Evolutionary conservation across 805 yeast genomes (phyloP), one percentile per base, ranked within the genome.

Genomic region (Barnettozyma sp.): DNA sequence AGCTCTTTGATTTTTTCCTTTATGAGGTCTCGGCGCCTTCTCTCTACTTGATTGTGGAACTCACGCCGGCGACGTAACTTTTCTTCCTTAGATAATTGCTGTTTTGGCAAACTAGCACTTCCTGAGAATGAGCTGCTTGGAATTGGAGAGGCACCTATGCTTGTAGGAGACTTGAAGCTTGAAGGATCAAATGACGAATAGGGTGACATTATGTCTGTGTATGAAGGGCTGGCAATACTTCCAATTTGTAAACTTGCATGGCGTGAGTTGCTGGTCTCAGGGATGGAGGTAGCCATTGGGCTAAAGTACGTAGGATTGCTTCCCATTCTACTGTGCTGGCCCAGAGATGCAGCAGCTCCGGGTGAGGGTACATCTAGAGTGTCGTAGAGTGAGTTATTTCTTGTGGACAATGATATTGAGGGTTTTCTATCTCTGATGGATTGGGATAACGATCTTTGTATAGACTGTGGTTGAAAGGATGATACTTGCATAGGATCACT

Each of bases 11-110:
- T 87, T 49, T 84, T 77, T 51, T 83, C 94, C 55, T 88, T 87
- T 52, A 88, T 88, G 48, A 85, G 67, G 56, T 90, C 97, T 43
- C 97, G 70, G 53, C 97, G 71, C 48, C 95, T 70, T 49, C 96
- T 71, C 58, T 88, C 97, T 5, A 88, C 97, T 2, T 95, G 95
- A 54, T 88, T 88, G 58, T 88, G 97, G 43, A 86, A 79, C 54
- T 87, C 95, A 41, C 95, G 65, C 43, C 95, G 70, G 43, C 95
- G 70, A 42, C 76, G 73, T 36, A 82, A 56, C 52, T 82, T 82
- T 40, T 81, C 86, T 35, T 82, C 94, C 50, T 75, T 76, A 4
- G 71, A 58, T 25, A 70, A 38, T 34, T 50, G 54, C 33, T 48
- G 51, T 49, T 55, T 45, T 26, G 55, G 59, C 18, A 55, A 36